These are phyloP conservation scores for Aureobasidium sp. DNA, from an alignment of 2,329 filamentous ascomycete species.

Conservation along the genomic window DNA sequence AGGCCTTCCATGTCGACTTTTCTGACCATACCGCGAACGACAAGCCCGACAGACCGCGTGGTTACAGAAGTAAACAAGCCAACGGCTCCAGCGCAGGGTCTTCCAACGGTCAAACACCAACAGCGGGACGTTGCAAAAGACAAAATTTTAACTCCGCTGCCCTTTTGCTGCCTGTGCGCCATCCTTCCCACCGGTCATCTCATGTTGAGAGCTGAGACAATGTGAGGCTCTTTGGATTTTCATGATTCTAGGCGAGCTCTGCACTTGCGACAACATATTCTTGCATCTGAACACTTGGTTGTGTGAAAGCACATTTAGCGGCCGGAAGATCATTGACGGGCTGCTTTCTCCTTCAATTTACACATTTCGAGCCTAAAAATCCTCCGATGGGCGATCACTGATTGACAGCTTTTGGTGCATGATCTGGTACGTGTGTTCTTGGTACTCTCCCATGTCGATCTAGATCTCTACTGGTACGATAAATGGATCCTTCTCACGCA, in stretches of 20 bases:
- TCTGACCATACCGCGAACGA: neutral
- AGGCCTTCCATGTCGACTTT: neutral
- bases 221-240: neutral
- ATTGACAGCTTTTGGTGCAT: neutral
- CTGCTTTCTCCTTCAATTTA: neutral
- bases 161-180: neutral
- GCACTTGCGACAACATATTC: neutral
- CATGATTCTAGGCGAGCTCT: neutral
- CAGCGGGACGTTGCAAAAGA: constrained; percentile 4
- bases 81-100: neutral
- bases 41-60: neutral
- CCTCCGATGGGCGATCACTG: neutral
- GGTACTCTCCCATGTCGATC: neutral
- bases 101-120: neutral
- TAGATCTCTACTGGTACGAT: neutral
- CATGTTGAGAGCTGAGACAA: neutral
- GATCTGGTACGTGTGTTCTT: neutral
- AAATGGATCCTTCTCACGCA: neutral
- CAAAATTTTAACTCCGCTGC: neutral
- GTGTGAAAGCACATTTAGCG: neutral
- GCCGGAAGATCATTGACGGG: neutral
- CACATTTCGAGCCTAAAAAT: neutral
- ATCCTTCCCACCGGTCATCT: neutral
- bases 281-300: neutral
- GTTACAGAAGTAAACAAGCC: neutral